phyloP scores from a whole-genome alignment of 2,329 filamentous ascomycete species.

The Ophiostoma sp. region DNA sequence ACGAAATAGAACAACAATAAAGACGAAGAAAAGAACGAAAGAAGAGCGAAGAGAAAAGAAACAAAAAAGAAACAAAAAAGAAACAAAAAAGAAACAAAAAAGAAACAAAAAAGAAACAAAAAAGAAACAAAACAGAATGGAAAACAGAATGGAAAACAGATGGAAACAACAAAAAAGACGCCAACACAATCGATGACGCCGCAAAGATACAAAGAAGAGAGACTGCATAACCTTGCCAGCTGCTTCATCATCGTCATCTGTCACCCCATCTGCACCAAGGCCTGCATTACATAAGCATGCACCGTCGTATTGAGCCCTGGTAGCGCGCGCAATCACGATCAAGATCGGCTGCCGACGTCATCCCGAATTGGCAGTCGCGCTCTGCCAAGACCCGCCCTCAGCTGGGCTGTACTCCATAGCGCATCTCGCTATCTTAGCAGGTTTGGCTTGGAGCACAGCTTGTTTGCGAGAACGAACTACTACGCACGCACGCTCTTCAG shows the following conservation, averaged over 20 bases:
- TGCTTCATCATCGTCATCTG: background rate
- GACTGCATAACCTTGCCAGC: background rate
- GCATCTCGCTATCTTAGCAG: background rate
- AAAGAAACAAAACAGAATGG: background rate
- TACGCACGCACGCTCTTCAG: too few species aligned
- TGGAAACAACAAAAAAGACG: background rate
- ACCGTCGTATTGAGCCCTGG: background rate
- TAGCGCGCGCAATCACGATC: slow-evolving; percentile 8
- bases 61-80: background rate
- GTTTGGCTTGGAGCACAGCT: background rate
- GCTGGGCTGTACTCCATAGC: background rate
- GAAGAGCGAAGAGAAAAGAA: background rate
- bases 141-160: background rate
- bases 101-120: background rate
- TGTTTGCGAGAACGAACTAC: too few species aligned
- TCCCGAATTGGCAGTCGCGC: slow-evolving; percentile 20
- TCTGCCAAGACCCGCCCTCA: slow-evolving; percentile 18
- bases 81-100: background rate
- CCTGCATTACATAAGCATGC: background rate
- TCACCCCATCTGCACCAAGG: background rate
- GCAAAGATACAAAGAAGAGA: background rate
- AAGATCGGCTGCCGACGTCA: slow-evolving; percentile 23
- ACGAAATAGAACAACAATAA: too few species aligned
- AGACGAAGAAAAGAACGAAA: background rate
- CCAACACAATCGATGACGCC: background rate